phyloP scores from a whole-genome alignment of 140 eudicot genomes.

The Erigeron philadelphicus region DNA sequence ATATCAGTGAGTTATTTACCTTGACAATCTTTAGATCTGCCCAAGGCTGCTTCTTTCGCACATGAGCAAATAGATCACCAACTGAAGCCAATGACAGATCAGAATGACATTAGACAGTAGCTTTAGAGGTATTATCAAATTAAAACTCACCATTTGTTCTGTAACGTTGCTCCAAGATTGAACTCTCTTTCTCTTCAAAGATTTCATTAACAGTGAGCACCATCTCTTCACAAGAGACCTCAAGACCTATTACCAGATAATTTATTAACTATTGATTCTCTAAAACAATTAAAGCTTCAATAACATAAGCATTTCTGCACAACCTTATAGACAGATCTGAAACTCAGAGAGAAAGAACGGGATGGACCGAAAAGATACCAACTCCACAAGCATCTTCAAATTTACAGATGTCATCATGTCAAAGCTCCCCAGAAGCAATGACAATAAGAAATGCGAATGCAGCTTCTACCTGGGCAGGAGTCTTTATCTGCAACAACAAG shows the following conservation, averaged over 20 bases:
- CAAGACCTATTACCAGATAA: conserved; percentile 55
- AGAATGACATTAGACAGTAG: conserved; percentile 10
- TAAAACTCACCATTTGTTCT: conserved; percentile 63
- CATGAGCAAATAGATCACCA: conserved; percentile 79
- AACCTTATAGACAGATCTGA: too few relatives aligned
- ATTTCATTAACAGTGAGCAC: conserved; percentile 50
- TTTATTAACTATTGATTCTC: background rate
- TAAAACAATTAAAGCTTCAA: background rate
- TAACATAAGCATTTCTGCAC: too few relatives aligned
- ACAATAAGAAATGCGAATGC: conserved; percentile 63
- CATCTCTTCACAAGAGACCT: conserved; percentile 70
- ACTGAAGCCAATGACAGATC: conserved; percentile 40
- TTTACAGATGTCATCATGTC: conserved; percentile 41
- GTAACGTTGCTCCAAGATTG: conserved; percentile 72
- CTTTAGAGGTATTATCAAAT: background rate
- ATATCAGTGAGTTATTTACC: conserved; percentile 36
- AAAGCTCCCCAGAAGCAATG: conserved; percentile 55
- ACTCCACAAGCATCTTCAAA: conserved; percentile 89
- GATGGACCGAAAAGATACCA: conserved; percentile 38
- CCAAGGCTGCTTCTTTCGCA: conserved; percentile 93
- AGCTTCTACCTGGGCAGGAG: conserved; percentile 83
- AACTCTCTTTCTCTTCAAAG: conserved; percentile 67
- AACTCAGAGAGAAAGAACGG: background rate
- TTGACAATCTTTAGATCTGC: conserved; percentile 87
- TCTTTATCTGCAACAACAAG: conserved; percentile 54